phyloP scores from a whole-genome alignment of 192 early-diverging fungal genomes.

The Diversispora eburnea region DNA sequence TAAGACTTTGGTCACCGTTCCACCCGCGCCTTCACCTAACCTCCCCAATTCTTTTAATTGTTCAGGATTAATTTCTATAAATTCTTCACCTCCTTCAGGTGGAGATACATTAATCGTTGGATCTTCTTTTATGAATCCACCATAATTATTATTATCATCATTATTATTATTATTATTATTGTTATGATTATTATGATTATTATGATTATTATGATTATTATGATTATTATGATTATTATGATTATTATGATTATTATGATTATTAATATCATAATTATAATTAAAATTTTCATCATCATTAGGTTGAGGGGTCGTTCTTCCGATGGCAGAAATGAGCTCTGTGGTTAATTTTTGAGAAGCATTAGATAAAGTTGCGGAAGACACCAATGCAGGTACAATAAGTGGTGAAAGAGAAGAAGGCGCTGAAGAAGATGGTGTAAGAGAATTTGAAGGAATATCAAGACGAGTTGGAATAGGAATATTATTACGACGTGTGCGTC shows the following conservation, averaged over 20 bases:
- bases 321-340: background rate
- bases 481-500: background rate
- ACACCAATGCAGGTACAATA: slow-evolving; percentile 8
- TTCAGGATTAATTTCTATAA: background rate
- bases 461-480: slow-evolving; percentile 22
- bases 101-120: background rate
- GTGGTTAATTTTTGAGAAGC: background rate
- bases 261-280: too few species aligned
- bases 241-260: too few species aligned
- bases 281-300: background rate
- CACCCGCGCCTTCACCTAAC: slow-evolving; percentile 87
- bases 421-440: slow-evolving; percentile 17
- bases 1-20: slow-evolving; percentile 85
- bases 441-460: slow-evolving; percentile 20
- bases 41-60: slow-evolving; percentile 35
- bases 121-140: background rate
- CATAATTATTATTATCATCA: too few species aligned
- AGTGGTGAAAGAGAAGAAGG: slow-evolving; percentile 29
- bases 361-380: background rate
- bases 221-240: too few species aligned
- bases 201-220: too few species aligned
- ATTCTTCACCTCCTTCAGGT: slow-evolving; percentile 10
- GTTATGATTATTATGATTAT: too few species aligned
- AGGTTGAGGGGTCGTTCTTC: slow-evolving; percentile 7
- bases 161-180: too few species aligned